Base-by-base conservation (phyloP, 805 yeast genomes). In the Starmerella bacillaris region DNA sequence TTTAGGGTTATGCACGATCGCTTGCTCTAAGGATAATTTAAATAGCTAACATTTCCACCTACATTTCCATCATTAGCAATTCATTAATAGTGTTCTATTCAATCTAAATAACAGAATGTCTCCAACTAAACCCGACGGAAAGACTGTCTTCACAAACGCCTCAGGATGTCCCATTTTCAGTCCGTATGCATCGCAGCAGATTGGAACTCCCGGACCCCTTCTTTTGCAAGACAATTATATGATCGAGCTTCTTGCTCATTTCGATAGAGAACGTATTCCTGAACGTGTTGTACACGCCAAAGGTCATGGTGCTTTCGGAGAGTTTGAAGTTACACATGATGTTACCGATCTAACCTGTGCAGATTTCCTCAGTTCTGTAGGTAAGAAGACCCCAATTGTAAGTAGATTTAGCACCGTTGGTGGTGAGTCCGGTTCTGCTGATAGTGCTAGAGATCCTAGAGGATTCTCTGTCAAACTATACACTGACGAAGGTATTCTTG, bases 371-470 rank as follows among this genome's bases (percentile, higher is more conserved):
- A 67, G 68, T 44, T 61, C 68, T 31, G 65, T 77, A 37, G 94
- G 94, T 47, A 79, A 79, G 61, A 77, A 72, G 59, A 78, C 92
- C 24, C 70, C 68, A 53, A 65, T 73, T 41, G 55, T 70, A 37
- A 53, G 62, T 27, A 63, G 78, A 39, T 70, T 72, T 56, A 68
- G 75, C 34, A 72, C 78, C 16, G 80, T 73, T 24, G 78, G 77
- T 41, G 78, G 78, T 34, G 79, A 74, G 54, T 57, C 57, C 47
- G 80, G 78, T 33, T 61, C 75, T 27, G 67, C 78, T 7, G 80
- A 73, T 47, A 58, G 74, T 17, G 71, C 67, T 14, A 67, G 80
- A 51, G 79, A 73, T 49, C 79, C 79, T 30, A 65, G 79, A 50
- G 80, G 80, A 3, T 74, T 72, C 51, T 58, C 77, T 12, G 67